These are phyloP conservation scores for Chalara sp. DNA, from an alignment of 2,329 filamentous ascomycete species.

Conservation along the genomic window DNA sequence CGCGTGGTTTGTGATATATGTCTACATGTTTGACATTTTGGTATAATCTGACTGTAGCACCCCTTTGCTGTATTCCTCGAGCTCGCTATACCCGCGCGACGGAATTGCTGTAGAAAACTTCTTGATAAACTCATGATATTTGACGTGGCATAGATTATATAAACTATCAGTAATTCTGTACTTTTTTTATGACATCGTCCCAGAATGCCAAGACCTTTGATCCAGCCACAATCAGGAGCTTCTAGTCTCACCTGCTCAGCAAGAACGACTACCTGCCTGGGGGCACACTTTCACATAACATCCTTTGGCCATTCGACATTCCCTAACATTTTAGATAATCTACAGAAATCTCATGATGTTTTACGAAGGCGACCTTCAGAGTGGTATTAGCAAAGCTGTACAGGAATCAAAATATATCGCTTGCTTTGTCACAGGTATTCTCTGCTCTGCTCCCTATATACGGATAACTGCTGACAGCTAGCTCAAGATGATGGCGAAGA, in stretches of 20 bases:
- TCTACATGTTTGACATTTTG: slow-evolving; percentile 19
- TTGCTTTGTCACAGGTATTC: slow-evolving; percentile 72
- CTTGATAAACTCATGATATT: slow-evolving; percentile 14
- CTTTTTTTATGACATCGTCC: no score
- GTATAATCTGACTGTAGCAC: slow-evolving; percentile 3
- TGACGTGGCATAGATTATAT: not conserved
- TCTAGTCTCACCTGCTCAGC: no score
- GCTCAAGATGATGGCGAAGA: slow-evolving; percentile 60
- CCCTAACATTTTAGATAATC: no score
- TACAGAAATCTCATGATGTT: slow-evolving; percentile 52
- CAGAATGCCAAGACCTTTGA: no score
- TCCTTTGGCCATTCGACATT: no score
- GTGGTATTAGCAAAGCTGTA: slow-evolving; percentile 71
- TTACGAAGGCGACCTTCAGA: slow-evolving; percentile 71
- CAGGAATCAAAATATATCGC: slow-evolving; percentile 70
- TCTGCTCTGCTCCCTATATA: not conserved
- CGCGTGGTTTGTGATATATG: slow-evolving; percentile 19
- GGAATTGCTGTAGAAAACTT: slow-evolving; percentile 9
- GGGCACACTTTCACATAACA: no score
- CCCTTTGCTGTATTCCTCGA: not conserved
- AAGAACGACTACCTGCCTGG: no score
- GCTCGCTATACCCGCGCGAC: slow-evolving; percentile 1
- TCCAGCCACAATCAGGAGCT: no score
- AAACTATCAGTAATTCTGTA: no score
- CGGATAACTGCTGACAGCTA: slow-evolving; percentile 8